Evolutionary conservation across 192 early-diverging fungal species (phyloP).

Genomic region (Umbelopsis ramanniana): DNA sequence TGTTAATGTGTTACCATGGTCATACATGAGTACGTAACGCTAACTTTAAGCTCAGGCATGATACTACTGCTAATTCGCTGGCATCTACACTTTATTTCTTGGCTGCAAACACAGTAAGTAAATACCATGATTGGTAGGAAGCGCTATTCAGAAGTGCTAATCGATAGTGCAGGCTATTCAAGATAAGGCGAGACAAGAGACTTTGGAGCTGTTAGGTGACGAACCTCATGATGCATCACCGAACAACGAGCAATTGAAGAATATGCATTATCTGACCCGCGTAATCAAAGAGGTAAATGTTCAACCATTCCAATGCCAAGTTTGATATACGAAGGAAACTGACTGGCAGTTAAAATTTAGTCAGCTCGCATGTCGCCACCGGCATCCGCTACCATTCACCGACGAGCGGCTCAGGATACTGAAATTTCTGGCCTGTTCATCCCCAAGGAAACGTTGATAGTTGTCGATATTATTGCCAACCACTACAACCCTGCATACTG

Average conservation of each 20-base stretch:
- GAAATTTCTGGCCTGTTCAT: slow-evolving; percentile 1
- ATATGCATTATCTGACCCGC: slow-evolving; percentile 53
- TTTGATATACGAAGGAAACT: background rate
- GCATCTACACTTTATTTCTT: slow-evolving; percentile 51
- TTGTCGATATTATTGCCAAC: slow-evolving; percentile 26
- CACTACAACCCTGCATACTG: slow-evolving; percentile 31
- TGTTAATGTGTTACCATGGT: background rate
- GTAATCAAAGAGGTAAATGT: slow-evolving; percentile 54
- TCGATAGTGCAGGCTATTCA: slow-evolving; percentile 48
- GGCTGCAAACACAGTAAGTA: slow-evolving; percentile 44
- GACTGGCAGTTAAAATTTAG: background rate
- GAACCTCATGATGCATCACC: slow-evolving; percentile 51
- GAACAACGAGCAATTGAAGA: slow-evolving; percentile 53
- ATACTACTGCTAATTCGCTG: slow-evolving; percentile 62
- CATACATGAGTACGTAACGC: background rate
- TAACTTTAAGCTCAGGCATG: slow-evolving; percentile 33
- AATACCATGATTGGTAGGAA: too few species aligned
- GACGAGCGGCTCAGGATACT: background rate
- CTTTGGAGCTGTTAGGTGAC: slow-evolving; percentile 56
- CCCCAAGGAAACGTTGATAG: background rate
- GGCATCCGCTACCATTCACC: background rate
- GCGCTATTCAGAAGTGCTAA: slow-evolving; percentile 18
- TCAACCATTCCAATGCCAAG: slow-evolving; percentile 4
- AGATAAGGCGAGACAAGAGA: slow-evolving; percentile 59
- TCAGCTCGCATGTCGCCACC: slow-evolving; percentile 8